Base-by-base conservation (phyloP, 2,329 filamentous ascomycete genomes). In the Ophiognomonia clavigignenti-juglandacearum region DNA sequence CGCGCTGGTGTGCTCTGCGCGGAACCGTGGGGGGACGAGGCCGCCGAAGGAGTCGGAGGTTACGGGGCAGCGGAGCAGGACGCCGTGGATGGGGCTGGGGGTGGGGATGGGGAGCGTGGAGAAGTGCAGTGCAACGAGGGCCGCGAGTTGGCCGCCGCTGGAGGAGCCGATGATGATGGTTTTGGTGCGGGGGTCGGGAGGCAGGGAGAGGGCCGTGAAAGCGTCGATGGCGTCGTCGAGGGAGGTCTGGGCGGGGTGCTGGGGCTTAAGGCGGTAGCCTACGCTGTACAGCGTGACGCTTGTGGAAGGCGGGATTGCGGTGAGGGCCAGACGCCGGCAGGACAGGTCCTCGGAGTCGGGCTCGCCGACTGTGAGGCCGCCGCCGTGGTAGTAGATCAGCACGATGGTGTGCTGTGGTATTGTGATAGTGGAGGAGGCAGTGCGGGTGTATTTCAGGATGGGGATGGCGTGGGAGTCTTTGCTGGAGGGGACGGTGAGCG, bases 351-450 rank as follows among this genome's bases (percentile, higher is more conserved):
- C 73, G 50, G 67, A 73, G 51, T 75, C 70, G 2, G 70, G 67
- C 44, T 74, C 70, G 10, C 73, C 73, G 26, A 75, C 68, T 23
- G 59, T 58, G 2, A 77, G 59, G 0, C 70, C 72, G 13, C 73
- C 73, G 9, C 73, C 73, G 52, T 76, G 73, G 53, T 69, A 71
- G 56, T 75, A 75, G n/a, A n/a, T n/a, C n/a, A n/a, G n/a, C 16
- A 75, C 53, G 10, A 72, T 56, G 6, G 68, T 51, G 0, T 57
- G 52, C 36, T 41, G 42, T 16, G 26, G n/a, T 20, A n/a, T 20
- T 4, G n/a, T n/a, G n/a, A n/a, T n/a, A n/a, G 24, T 40, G 11
- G 6, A 5, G 1, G 48, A 38, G 3, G 51, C 40, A 7, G 41
- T 46, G 6, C 56, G 54, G 26, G 61, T 54, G 39, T 69, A 65